Evolutionary conservation across 805 yeast genomes (phyloP), one percentile per base, ranked within the genome.

Genomic region (Candida lessepsii): DNA sequence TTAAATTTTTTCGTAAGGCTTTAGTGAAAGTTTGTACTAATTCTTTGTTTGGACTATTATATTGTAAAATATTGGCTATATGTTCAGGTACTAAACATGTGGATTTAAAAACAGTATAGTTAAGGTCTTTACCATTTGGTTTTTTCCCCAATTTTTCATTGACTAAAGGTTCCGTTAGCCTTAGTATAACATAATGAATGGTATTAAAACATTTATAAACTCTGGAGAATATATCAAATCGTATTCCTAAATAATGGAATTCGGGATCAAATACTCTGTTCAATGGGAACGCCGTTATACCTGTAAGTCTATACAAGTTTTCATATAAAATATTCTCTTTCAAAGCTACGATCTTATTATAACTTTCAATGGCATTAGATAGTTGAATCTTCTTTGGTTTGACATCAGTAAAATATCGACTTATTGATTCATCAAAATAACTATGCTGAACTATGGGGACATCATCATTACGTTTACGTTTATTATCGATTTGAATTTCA

Each of bases 211-310:
- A 56, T 2, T 41, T 24, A 3, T 40, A 30, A 14, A 40, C 25
- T 11, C 49, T 45, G 2, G 61, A 53, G 46, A 61, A 67, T 2
- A 66, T 49, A 43, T 77, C 83, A 48, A 75, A 75, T n/a, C 83
- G 54, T 5, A 77, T 45, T 0, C 83, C 83, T 21, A 77, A 44
- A 25, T 66, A 52, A 9, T 48, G 52, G 0, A 48, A 41, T 9
- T 52, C 62, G 13, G 37, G 36, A 35, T 61, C 60, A 17, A 62
- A 41, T 14, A 42, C 43, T 41, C 61, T 62, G 46, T 72, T 73
- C 29, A 77, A 61, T 0, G 79, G 77, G 40, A 77, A 77, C 0
- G 73, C 72, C 0, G 81, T 76, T 21, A 73, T 50, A 1, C 81
- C 80, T 5, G 67, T 73, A 41, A 76, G 50, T 38, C 83, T 50